Evolutionary conservation across 306 rosid genomes (phyloP), one percentile per base, ranked within the genome.

Genomic region (Cajanus cajan): DNA sequence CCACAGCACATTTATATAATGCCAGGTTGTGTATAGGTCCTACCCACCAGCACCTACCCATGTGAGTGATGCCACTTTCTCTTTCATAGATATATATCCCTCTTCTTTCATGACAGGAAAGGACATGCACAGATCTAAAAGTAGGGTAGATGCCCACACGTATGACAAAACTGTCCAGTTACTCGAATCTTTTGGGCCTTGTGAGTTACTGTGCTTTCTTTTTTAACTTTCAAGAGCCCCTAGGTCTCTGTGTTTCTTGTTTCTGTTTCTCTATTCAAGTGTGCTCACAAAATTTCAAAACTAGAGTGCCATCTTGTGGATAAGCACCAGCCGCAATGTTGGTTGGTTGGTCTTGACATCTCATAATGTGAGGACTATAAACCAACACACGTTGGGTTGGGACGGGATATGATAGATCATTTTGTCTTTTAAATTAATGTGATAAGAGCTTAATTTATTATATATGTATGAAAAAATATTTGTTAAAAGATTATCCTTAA

Each of bases 91-190:
- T 4, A 62, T 28, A 16, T 66, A 18, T 33, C 4, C 8, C 34
- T 16, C 67, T 14, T 80, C 71, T 41, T 44, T 10, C 4, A 31
- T 88, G 89, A 75, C 78, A 82, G 75, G 86, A 84, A 85, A 82
- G 88, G 92, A 89, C 90, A 78, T 81, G 83, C 81, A 85, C 50
- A 87, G 85, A 85, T 83, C 77, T 80, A 63, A 86, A 89, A 81
- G 85, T 41, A 51, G 84, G 86, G 83, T 74, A 82, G 87, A 86
- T 89, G 90, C 79, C 69, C 94, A 83, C 93, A 89, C 87, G 94
- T 86, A 91, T 87, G 98, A 91, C 90, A 94, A 94, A 90, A 90
- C 73, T 82, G 86, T 78, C 73, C 91, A 84, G 90, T 79, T 81
- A 70, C 55, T 62, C 77, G 94, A 89, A 91, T 89, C 91, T 89